Evolutionary conservation across 192 early-diverging fungal genomes (phyloP), one percentile per base, ranked within the genome.

Genomic region (Chytriomyces sp.): DNA sequence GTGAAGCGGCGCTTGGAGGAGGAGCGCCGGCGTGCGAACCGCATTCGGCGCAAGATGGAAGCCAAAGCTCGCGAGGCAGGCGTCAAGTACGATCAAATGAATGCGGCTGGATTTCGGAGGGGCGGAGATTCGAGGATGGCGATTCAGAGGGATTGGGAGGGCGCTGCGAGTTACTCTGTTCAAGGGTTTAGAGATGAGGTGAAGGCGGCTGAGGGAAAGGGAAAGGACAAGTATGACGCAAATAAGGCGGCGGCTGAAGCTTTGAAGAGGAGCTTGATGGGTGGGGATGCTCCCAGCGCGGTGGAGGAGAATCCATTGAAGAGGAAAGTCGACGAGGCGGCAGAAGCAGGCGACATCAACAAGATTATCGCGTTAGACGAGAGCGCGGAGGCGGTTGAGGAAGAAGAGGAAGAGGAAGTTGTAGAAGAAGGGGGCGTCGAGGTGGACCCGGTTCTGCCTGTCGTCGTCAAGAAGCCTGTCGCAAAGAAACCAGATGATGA

Each of bases 231-330:
- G 19, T 33, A 62, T 28, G 64, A n/a, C 1, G 71, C 56, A 3
- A 84, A 84, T 65, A 82, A 80, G 55, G 79, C 78, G 31, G 83
- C 83, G 28, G 83, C 83, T 5, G 71, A 80, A 52, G 74, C 75
- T 44, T 68, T 84, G 49, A 77, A 76, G 44, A 40, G 17, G 14
- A 67, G 77, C n/a, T 65, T 83, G 53, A 57, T 26, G 56, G 64
- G 33, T 6, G 55, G 22, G 2, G 53, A 22, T 22, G 4, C 30
- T 5, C 19, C 40, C 4, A 59, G 14, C n/a, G 17, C 31, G 64
- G 22, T 37, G 26, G 25, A 31, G n/a, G 17, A 49, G 26, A 57
- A 19, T 8, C 77, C 56, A 22, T 49, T 60, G 4, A 76, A 84
- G 41, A n/a, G 75, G 25, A 74, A 79, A 52, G 65, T 44, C 10